Conservation (phyloP, 495 filamentous ascomycete species). For the Pseudomonodictys pantanalensis region DNA sequence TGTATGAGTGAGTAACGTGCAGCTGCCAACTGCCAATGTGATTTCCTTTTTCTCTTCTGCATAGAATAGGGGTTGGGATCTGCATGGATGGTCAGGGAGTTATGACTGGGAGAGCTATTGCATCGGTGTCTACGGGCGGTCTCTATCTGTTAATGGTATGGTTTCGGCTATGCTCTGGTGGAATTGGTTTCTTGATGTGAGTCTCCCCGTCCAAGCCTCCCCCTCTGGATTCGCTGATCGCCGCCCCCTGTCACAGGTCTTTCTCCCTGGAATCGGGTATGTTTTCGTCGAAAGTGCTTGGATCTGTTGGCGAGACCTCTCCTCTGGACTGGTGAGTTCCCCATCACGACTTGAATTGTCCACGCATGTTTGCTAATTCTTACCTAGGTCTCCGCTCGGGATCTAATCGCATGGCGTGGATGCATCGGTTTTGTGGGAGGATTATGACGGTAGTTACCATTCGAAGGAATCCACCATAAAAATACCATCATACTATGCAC, state of each 20-base stretch:
- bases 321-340: no score
- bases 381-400: no score
- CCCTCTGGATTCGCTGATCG: not conserved
- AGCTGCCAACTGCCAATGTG: not conserved
- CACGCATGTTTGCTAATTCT: no score
- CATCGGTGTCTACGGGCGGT: not conserved
- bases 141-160: not conserved
- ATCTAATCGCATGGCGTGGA: no score
- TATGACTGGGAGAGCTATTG: not conserved
- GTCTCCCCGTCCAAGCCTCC: not conserved
- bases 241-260: not conserved
- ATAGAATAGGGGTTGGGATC: not conserved
- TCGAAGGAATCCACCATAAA: no score
- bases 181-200: not conserved
- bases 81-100: not conserved
- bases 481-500: no score
- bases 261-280: no score
- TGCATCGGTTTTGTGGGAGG: no score
- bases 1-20: not conserved
- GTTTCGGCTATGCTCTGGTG: not conserved
- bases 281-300: no score
- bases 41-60: not conserved
- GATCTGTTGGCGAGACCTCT: no score
- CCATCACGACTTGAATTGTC: no score
- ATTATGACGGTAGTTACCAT: no score